Evolutionary conservation across 306 rosid species (phyloP), one percentile per base, ranked within the genome.

Genomic region (Quercus ilex): DNA sequence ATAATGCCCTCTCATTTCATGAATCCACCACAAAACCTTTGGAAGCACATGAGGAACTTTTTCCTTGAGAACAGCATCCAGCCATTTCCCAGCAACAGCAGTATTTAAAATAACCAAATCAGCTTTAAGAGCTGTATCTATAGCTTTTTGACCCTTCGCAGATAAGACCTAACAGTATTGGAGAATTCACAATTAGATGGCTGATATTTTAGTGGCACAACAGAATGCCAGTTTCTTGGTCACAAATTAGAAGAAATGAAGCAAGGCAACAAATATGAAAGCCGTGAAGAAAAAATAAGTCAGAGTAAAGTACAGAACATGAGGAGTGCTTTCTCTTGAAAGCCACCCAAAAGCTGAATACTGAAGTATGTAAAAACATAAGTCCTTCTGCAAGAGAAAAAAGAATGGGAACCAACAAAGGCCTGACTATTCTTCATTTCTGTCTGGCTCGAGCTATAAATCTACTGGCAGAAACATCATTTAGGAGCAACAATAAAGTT

Each of bases 21-120:
- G 99, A 88, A 95, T 95, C 99, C 99, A 95, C 99, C 99, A 95
- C 75, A 95, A 90, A 84, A 93, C 96, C 93, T 92, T 95, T 33
- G 99, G 98, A 84, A 95, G 96, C 70, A 92, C 92, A 3, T 5
- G 77, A 52, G 90, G 77, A 82, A 93, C 91, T 75, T 91, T 93
- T 69, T 91, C 97, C 89, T 89, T 93, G 67, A 93, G 84, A 76
- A 91, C 91, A 14, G 87, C 89, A 90, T 91, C 99, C 80, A 95
- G 86, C 99, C 99, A 95, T 87, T 95, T 95, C 63, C 99, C 99
- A 74, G 99, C 96, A 46, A 95, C 99, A 46, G 98, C 99, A 67
- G 99, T 95, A 78, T 95, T 95, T 20, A 95, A 88, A 88, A 95
- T 87, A 76, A 91, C 93, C 81, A 95, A 81, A 82, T 93, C 90